A percentile compares a stretch with the other conserved stretches of the same genome.
Conservation (phyloP, 768 basidiomycete genomes). For the Leccinum obscurum region DNA sequence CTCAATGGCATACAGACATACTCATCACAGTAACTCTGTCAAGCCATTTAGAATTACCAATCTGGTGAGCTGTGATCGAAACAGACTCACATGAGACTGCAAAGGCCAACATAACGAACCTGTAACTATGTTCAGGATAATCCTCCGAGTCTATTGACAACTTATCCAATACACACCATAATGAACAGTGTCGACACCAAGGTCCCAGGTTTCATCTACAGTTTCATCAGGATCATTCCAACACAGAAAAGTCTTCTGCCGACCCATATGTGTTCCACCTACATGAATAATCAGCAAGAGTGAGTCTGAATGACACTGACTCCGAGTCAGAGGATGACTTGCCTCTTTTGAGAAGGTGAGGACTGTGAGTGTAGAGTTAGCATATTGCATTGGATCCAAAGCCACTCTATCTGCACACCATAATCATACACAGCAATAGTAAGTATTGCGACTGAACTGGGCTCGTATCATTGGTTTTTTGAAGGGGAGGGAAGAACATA, state of each 20-base stretch:
- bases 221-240: background rate
- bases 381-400: background rate
- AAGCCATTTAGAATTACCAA: background rate
- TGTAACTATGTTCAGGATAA: background rate
- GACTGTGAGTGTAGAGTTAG: background rate
- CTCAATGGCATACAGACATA: background rate
- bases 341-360: background rate
- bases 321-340: background rate
- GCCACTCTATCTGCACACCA: background rate
- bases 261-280: background rate
- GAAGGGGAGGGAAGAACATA: background rate
- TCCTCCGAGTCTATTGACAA: background rate
- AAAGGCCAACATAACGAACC: background rate
- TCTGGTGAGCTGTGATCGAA: background rate
- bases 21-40: background rate
- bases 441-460: background rate
- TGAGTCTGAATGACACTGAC: background rate
- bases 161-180: background rate
- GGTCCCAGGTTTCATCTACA: background rate
- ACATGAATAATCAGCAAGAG: background rate
- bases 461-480: background rate
- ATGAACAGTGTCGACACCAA: background rate
- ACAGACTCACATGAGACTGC: background rate
- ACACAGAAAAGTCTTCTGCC: background rate
- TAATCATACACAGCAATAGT: background rate